Conservation (phyloP, 257 asterid species). For the Eucommia ulmoides region DNA sequence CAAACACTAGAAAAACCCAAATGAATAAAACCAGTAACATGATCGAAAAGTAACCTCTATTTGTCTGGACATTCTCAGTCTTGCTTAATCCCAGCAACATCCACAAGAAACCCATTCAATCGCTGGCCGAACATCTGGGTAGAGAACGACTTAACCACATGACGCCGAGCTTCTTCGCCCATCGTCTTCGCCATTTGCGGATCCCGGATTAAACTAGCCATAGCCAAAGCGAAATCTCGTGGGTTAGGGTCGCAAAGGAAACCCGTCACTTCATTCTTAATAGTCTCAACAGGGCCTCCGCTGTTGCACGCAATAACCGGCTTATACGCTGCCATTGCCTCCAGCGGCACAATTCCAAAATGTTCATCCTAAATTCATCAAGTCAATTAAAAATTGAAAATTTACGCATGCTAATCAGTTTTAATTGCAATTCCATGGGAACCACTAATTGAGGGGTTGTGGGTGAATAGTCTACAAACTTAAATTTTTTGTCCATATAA, state of each 20-base stretch:
- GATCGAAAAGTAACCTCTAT: too few species aligned
- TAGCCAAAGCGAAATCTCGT: conserved; percentile 56
- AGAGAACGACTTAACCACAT: conserved; percentile 55
- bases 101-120: conserved; percentile 49
- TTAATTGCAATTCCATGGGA: too few species aligned
- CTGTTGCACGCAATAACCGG: conserved; percentile 94
- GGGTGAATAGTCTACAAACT: too few species aligned
- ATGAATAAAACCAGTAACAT: too few species aligned
- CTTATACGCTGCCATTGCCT: conserved; percentile 93
- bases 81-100: conserved; percentile 40
- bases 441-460: too few species aligned
- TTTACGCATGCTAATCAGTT: too few species aligned
- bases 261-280: conserved; percentile 63
- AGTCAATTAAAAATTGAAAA: too few species aligned
- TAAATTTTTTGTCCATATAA: too few species aligned
- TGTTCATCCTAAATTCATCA: conserved; percentile 62
- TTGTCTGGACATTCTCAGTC: conserved; percentile 29
- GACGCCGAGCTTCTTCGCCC: conserved; percentile 66
- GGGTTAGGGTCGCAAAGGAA: conserved; percentile 76
- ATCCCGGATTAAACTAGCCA: conserved; percentile 55
- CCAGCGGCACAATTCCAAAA: conserved; percentile 94
- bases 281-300: conserved; percentile 88
- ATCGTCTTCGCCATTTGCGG: conserved; percentile 50
- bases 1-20: too few species aligned
- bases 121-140: conserved; percentile 67